Evolutionary conservation across 192 early-diverging fungal genomes (phyloP).

Genomic region (Dissophora globulifera): DNA sequence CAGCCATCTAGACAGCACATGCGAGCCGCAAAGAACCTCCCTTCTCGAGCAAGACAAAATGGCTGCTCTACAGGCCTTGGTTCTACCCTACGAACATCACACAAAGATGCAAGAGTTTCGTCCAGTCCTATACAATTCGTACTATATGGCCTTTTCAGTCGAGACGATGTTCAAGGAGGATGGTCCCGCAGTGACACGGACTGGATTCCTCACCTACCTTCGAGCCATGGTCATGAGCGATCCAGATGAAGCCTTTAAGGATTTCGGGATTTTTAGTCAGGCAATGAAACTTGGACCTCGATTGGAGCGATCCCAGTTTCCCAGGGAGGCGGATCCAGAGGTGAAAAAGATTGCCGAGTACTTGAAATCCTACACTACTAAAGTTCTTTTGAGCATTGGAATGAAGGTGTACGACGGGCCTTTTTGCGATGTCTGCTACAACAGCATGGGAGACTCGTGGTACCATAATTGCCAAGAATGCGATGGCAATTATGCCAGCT

Average conservation of each 20-base stretch:
- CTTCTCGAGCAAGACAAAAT: conserved; percentile 36
- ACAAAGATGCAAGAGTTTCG: neutral
- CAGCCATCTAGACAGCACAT: conserved; percentile 19
- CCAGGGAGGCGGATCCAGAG: conserved; percentile 16
- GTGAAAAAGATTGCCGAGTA: no score
- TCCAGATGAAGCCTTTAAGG: conserved; percentile 18
- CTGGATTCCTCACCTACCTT: conserved; percentile 29
- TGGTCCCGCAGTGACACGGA: conserved; percentile 23
- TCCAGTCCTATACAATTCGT: conserved; percentile 2
- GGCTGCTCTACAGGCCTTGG: conserved; percentile 12
- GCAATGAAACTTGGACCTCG: conserved; percentile 16
- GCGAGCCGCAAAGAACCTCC: conserved; percentile 25
- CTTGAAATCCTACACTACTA: no score
- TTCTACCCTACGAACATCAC: neutral
- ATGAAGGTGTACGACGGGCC: no score
- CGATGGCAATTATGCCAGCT: no score
- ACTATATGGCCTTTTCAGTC: conserved; percentile 16
- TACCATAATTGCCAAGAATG: no score
- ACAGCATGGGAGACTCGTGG: no score
- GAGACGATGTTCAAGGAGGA: conserved; percentile 31
- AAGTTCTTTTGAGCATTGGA: no score
- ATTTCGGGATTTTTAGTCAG: conserved; percentile 16
- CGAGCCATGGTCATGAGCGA: conserved; percentile 31
- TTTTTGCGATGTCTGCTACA: no score
- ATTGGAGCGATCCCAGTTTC: conserved; percentile 36